A percentile compares a stretch with the other conserved stretches of the same genome.
Conservation (phyloP, 2,329 filamentous ascomycete species). For the Aspergillus sp. region DNA sequence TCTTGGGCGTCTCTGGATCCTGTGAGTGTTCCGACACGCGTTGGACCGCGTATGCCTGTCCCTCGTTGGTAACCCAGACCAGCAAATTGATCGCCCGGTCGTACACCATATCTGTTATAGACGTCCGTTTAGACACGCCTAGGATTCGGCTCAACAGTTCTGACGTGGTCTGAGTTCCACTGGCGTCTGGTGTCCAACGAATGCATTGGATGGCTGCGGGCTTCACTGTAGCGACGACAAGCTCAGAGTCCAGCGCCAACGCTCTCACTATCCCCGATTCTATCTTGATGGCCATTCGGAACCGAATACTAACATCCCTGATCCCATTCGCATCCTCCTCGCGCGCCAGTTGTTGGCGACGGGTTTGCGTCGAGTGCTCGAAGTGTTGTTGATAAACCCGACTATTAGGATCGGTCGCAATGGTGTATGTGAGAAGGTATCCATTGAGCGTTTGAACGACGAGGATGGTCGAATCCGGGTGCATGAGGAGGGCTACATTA, state of each 20-base stretch:
- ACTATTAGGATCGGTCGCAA: constrained; percentile 79
- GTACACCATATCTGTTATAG: constrained; percentile 81
- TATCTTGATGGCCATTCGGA: constrained; percentile 96
- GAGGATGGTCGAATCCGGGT: constrained; percentile 87
- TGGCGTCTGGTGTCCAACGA: constrained; percentile 82
- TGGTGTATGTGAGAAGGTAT: constrained; percentile 90
- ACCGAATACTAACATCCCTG: constrained; percentile 83
- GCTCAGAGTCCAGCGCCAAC: constrained; percentile 85
- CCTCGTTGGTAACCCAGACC: constrained; percentile 88
- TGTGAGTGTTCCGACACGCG: constrained; percentile 49
- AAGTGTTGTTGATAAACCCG: constrained; percentile 85
- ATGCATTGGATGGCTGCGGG: constrained; percentile 97
- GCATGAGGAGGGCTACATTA: constrained; percentile 80
- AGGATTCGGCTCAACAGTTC: constrained; percentile 84
- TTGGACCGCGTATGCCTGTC: constrained; percentile 87
- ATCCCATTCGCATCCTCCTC: constrained; percentile 81
- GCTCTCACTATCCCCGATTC: constrained; percentile 90
- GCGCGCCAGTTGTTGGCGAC: constrained; percentile 45
- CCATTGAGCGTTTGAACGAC: constrained; percentile 84
- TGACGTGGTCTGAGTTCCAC: constrained; percentile 81
- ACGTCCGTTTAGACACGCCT: constrained; percentile 77
- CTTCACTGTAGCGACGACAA: constrained; percentile 86
- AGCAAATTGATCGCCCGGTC: constrained; percentile 95
- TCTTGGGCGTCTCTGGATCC: constrained; percentile 54
- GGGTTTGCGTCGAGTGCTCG: constrained; percentile 45